A percentile compares a stretch with the other conserved stretches of the same genome.
These are phyloP conservation scores for Komagataella kurtzmanii DNA, from an alignment of 805 yeast species.

Conservation along the genomic window DNA sequence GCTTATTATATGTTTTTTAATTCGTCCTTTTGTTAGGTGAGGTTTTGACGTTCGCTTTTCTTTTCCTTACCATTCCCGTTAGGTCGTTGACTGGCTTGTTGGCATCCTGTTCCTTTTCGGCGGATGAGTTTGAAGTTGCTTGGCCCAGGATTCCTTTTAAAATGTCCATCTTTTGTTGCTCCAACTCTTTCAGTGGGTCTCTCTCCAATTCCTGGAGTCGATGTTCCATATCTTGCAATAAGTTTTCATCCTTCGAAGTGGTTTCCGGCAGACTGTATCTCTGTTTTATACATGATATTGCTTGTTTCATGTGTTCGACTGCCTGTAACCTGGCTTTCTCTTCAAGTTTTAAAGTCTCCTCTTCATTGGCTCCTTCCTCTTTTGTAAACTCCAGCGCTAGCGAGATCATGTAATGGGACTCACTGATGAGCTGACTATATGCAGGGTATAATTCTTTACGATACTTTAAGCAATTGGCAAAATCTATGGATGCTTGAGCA, in stretches of 20 bases:
- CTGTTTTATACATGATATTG: slow-evolving; percentile 27
- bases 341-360: slow-evolving; percentile 37
- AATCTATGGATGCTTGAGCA: slow-evolving; percentile 61
- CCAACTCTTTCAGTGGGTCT: slow-evolving; percentile 34
- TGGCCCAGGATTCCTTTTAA: slow-evolving; percentile 46
- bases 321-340: slow-evolving; percentile 21
- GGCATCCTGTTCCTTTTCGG: slow-evolving; percentile 1
- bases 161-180: slow-evolving; percentile 37
- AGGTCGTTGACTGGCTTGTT: slow-evolving; percentile 39
- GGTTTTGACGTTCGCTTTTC: slow-evolving; percentile 6
- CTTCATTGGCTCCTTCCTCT: slow-evolving; percentile 33
- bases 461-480: slow-evolving; percentile 40
- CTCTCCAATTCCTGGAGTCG: slow-evolving; percentile 40
- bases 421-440: slow-evolving; percentile 51
- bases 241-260: slow-evolving; percentile 26
- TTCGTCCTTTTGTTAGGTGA: background rate
- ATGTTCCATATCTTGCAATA: slow-evolving; percentile 41
- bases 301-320: slow-evolving; percentile 24
- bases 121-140: slow-evolving; percentile 12
- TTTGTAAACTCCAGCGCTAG: slow-evolving; percentile 62
- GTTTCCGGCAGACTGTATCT: slow-evolving; percentile 12
- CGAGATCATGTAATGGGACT: slow-evolving; percentile 70
- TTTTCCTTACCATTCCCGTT: slow-evolving; percentile 48
- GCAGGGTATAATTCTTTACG: slow-evolving; percentile 37
- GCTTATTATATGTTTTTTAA: background rate